Percentiles rank a stretch among this genome's conserved stretches.
phyloP scores from a whole-genome alignment of 1,284 basidiomycete species.

The Rhodotorula sp. region DNA sequence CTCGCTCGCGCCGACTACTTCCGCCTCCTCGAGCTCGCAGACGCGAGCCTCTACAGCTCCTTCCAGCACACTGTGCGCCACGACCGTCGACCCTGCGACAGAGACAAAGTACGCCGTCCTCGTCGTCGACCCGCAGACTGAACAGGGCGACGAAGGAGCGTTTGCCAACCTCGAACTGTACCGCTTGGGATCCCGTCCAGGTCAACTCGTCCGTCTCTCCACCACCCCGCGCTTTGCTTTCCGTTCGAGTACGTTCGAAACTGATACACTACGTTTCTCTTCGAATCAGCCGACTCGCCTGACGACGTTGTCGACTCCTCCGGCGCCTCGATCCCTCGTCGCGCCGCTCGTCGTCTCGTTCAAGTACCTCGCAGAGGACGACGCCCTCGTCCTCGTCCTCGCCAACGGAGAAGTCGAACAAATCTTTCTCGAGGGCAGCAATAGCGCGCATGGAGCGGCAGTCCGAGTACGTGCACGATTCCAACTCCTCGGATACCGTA shows the following conservation, averaged over 20 bases:
- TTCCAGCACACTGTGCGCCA: slow-evolving; percentile 4
- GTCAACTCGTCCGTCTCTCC: background rate
- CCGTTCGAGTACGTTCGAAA: too few relatives aligned
- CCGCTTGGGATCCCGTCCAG: background rate
- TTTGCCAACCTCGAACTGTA: slow-evolving; percentile 11
- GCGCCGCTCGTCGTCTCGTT: slow-evolving; percentile 57
- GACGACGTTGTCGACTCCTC: slow-evolving; percentile 7
- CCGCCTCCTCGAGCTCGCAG: slow-evolving; percentile 11
- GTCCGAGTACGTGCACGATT: too few relatives aligned
- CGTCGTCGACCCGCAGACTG: background rate
- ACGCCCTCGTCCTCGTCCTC: slow-evolving; percentile 63
- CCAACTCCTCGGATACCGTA: too few relatives aligned
- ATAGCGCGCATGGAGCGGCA: slow-evolving; percentile 2
- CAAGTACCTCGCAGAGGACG: slow-evolving; percentile 64
- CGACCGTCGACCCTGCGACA: slow-evolving; percentile 24
- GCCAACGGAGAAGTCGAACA: slow-evolving; percentile 75
- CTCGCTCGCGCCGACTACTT: slow-evolving; percentile 8
- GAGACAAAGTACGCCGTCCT: slow-evolving; percentile 17
- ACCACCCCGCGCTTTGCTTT: background rate
- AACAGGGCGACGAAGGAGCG: background rate
- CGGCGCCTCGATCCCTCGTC: background rate
- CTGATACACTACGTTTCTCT: background rate
- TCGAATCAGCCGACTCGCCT: slow-evolving; percentile 9
- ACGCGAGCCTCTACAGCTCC: background rate
- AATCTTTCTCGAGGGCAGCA: slow-evolving; percentile 46